Evolutionary conservation across 257 asterid species (phyloP), one percentile per base, ranked within the genome.

Genomic region (Plectranthus barbatus): DNA sequence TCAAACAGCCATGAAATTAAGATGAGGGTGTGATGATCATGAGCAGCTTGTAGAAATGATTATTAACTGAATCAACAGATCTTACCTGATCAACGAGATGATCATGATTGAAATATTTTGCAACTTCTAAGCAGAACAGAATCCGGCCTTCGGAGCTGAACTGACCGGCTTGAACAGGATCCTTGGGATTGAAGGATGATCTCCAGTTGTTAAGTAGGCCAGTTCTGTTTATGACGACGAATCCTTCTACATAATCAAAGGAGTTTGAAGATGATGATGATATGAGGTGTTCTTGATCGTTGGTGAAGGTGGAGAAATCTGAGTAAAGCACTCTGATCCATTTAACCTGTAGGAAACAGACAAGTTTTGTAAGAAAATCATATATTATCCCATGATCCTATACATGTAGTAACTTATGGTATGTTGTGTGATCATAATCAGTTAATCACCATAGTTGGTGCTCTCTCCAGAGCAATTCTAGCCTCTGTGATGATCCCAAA

Each of bases 291-390:
- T 91, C 95, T 69, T 91, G 97, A 65, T 87, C 96, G 4, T 64
- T 61, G 50, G 81, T 58, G 76, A 91, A 91, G 41, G 57, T 15
- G n/a, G 80, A 8, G 34, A 91, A 87, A 64, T 91, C 91, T 1
- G 93, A 75, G 73, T 91, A 91, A 17, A 91, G 79, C 33, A 78
- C 87, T 77, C 95, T 75, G 72, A 85, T 84, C 97, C 97, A 91
- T 76, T 80, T 91, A 26, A 85, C 97, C 97, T 90, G 84, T 60
- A 45, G 29, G 36, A 45, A 40, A 59, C 18, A 55, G 14, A 36
- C 40, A 13, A 42, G 11, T 2, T n/a, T n/a, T 64, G 60, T 31
- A 2, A 26, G 29, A 72, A 31, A 41, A 26, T 3, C n/a, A n/a
- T n/a, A n/a, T 26, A 26, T 26, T 26, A 5, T 26, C 3, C 2